A percentile compares a stretch with the other conserved stretches of the same genome.
Evolutionary conservation across 805 yeast genomes (phyloP).

Genomic region (Huiozyma naganishii): DNA sequence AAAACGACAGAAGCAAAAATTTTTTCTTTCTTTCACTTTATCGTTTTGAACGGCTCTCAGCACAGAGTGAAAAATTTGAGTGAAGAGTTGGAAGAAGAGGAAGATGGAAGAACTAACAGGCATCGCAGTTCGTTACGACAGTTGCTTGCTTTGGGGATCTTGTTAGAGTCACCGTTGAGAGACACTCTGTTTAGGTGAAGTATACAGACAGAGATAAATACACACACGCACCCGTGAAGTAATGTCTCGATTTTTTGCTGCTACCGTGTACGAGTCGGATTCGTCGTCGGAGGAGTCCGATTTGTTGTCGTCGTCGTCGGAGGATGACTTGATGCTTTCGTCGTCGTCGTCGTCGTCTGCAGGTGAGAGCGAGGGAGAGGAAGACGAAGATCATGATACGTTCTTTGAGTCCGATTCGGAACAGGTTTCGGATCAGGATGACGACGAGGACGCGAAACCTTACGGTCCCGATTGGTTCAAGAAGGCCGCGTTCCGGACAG

Average conservation of each 20-base stretch:
- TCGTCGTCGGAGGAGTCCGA: slow-evolving; percentile 35
- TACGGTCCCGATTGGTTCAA: slow-evolving; percentile 37
- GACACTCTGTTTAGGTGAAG: too few relatives aligned
- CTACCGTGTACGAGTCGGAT: slow-evolving; percentile 33
- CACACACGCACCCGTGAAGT: not conserved
- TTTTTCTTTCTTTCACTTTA: too few relatives aligned
- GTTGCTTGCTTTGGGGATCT: too few relatives aligned
- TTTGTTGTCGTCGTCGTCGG: slow-evolving; percentile 33
- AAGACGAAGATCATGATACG: slow-evolving; percentile 29
- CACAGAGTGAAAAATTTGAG: too few relatives aligned
- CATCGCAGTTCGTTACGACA: too few relatives aligned
- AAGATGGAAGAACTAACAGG: too few relatives aligned
- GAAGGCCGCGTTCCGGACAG: slow-evolving; percentile 31
- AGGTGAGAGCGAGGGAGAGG: slow-evolving; percentile 5
- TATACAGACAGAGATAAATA: not conserved
- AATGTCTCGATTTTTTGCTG: slow-evolving; percentile 89
- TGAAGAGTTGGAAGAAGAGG: too few relatives aligned
- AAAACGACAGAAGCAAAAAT: too few relatives aligned
- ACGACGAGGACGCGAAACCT: slow-evolving; percentile 32
- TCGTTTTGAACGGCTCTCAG: too few relatives aligned
- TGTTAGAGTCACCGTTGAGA: too few relatives aligned
- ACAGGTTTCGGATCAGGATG: slow-evolving; percentile 30
- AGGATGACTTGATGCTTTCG: slow-evolving; percentile 28
- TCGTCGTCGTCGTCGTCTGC: slow-evolving; percentile 4
- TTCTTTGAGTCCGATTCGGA: slow-evolving; percentile 28